A percentile compares a stretch with the other conserved stretches of the same genome.
These are phyloP conservation scores for Psidium friedrichsthalianum DNA, from an alignment of 345 rosid species.

Conservation along the genomic window DNA sequence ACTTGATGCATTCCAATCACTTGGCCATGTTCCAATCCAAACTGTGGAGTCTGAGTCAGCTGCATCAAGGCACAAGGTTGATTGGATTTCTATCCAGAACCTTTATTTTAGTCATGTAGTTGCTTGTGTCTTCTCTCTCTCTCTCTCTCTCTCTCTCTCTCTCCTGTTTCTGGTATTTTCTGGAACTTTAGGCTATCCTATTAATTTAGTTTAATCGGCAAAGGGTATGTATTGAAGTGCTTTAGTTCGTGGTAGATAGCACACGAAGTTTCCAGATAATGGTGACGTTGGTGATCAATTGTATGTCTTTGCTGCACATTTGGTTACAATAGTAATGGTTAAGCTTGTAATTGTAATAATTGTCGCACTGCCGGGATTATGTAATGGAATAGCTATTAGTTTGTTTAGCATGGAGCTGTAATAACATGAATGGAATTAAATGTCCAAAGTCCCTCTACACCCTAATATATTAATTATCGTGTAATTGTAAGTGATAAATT, in stretches of 20 bases:
- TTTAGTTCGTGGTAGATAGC: neutral
- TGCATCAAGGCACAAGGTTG: conserved; percentile 81
- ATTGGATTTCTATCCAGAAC: neutral
- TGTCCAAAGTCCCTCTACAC: neutral
- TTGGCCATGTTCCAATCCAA: conserved; percentile 59
- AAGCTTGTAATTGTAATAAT: neutral
- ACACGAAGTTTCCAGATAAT: neutral
- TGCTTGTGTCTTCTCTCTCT: neutral
- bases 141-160: too few relatives aligned
- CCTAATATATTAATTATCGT: neutral
- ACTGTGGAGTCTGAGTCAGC: conserved; percentile 87
- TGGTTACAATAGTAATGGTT: neutral
- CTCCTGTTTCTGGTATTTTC: neutral
- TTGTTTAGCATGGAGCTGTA: neutral
- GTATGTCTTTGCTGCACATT: neutral
- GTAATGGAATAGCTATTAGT: neutral
- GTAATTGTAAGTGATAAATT: neutral
- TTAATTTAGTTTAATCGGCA: neutral
- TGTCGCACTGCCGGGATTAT: neutral
- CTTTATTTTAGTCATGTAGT: neutral
- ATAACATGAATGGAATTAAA: neutral
- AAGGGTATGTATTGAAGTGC: neutral
- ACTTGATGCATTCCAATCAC: conserved; percentile 55
- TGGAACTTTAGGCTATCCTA: neutral
- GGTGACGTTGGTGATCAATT: neutral